A percentile compares a stretch with the other conserved stretches of the same genome.
These are phyloP conservation scores for Phoenix roebelenii DNA, from an alignment of 176 grass and related monocot species.

Conservation along the genomic window DNA sequence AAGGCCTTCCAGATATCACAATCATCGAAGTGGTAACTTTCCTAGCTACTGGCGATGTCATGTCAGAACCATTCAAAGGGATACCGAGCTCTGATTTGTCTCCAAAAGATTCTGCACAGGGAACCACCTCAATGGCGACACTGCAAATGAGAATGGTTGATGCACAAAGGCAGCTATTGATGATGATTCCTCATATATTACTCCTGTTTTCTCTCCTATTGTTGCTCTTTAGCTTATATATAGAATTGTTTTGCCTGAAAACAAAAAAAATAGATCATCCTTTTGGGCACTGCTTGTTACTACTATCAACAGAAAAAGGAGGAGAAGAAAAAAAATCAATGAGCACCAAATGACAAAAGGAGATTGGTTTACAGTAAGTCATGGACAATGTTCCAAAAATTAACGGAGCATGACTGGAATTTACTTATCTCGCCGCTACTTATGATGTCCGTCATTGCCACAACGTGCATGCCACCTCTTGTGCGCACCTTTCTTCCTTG, in stretches of 20 bases:
- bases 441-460: no score
- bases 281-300: no score
- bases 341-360: no score
- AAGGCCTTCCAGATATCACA: conserved; percentile 61
- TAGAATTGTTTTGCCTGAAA: conserved; percentile 53
- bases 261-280: conserved; percentile 3
- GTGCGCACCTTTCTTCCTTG: no score
- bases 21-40: conserved; percentile 55
- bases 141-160: conserved; percentile 46
- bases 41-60: conserved; percentile 34
- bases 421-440: no score
- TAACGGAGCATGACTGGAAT: no score
- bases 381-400: no score
- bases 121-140: conserved; percentile 67
- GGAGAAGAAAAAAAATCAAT: no score
- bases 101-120: conserved; percentile 54
- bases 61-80: conserved; percentile 39
- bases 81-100: conserved; percentile 66
- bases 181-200: conserved; percentile 45
- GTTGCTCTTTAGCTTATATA: conserved; percentile 59
- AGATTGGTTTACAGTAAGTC: no score
- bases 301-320: no score
- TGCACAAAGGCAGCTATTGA: conserved; percentile 36
- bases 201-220: conserved; percentile 43
- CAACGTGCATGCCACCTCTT: no score